phyloP scores from a whole-genome alignment of 768 basidiomycete species.

The Russula dissimulans region DNA sequence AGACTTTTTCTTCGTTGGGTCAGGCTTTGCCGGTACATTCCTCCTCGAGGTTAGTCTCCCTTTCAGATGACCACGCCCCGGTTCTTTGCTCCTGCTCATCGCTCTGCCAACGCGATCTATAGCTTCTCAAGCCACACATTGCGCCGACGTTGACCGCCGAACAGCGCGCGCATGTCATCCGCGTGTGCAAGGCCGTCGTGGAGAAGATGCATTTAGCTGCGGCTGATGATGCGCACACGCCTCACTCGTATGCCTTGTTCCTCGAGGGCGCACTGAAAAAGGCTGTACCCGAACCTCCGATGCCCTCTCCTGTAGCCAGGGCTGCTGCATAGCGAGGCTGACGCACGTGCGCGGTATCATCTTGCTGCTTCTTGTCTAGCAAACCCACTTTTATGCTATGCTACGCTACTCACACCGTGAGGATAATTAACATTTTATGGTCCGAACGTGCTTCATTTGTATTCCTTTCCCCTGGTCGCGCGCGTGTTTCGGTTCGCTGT shows the following conservation, averaged over 20 bases:
- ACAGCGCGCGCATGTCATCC: slow-evolving; percentile 4
- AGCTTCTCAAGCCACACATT: slow-evolving; percentile 17
- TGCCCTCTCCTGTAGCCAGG: slow-evolving; percentile 34
- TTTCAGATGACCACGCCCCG: background rate
- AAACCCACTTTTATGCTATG: background rate
- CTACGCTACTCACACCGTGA: background rate
- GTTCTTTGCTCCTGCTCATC: slow-evolving; percentile 8
- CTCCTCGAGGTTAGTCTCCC: slow-evolving; percentile 12
- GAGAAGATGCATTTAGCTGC: background rate
- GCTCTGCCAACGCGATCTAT: background rate
- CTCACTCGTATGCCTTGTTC: slow-evolving; percentile 13
- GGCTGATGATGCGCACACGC: slow-evolving; percentile 10
- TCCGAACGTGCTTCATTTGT: background rate
- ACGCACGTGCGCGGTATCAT: background rate
- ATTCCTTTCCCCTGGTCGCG: background rate
- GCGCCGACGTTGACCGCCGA: background rate
- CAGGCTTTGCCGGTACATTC: slow-evolving; percentile 18
- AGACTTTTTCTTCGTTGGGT: slow-evolving; percentile 19
- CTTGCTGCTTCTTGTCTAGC: background rate
- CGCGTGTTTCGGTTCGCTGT: background rate
- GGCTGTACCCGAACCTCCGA: slow-evolving; percentile 1
- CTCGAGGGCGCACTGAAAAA: slow-evolving; percentile 10
- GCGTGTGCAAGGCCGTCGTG: background rate
- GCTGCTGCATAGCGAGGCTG: background rate
- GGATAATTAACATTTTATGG: background rate